Conservation (phyloP, 495 filamentous ascomycete genomes). For the Tuber umbilicatum region DNA sequence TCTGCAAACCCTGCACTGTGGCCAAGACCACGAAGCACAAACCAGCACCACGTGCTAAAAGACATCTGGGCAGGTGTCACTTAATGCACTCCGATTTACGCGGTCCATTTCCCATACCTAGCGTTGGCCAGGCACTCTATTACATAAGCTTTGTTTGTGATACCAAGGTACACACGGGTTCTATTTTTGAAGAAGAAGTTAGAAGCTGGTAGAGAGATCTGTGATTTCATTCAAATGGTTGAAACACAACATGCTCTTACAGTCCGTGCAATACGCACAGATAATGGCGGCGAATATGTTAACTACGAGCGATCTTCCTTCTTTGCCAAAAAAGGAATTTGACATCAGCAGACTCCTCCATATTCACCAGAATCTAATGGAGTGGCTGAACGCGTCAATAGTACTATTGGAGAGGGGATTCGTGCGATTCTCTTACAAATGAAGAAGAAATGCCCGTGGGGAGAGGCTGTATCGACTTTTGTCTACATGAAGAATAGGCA, state of each 20-base stretch:
- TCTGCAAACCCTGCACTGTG: background rate
- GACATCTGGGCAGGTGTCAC: too few relatives aligned
- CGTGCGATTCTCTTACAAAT: background rate
- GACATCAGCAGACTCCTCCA: background rate
- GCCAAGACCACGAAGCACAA: too few relatives aligned
- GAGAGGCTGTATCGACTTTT: conserved; percentile 2
- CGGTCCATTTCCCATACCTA: background rate
- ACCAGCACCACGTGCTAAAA: too few relatives aligned
- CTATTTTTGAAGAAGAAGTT: conserved; percentile 16
- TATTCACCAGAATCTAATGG: conserved; percentile 10
- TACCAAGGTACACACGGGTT: background rate
- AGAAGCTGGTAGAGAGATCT: background rate
- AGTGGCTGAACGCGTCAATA: conserved; percentile 15
- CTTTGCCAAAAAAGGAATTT: background rate
- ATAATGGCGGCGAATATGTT: conserved; percentile 9
- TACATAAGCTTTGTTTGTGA: conserved; percentile 13
- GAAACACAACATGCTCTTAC: background rate
- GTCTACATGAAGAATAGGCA: conserved; percentile 11
- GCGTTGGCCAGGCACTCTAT: background rate
- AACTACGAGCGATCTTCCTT: background rate
- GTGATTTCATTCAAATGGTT: background rate
- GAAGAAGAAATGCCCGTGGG: conserved; percentile 3
- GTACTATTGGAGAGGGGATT: background rate
- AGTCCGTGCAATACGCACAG: background rate
- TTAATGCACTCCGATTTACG: too few relatives aligned